A percentile compares a stretch with the other conserved stretches of the same genome.
Evolutionary conservation across 768 basidiomycete genomes (phyloP).

Genomic region (Russula sp.): DNA sequence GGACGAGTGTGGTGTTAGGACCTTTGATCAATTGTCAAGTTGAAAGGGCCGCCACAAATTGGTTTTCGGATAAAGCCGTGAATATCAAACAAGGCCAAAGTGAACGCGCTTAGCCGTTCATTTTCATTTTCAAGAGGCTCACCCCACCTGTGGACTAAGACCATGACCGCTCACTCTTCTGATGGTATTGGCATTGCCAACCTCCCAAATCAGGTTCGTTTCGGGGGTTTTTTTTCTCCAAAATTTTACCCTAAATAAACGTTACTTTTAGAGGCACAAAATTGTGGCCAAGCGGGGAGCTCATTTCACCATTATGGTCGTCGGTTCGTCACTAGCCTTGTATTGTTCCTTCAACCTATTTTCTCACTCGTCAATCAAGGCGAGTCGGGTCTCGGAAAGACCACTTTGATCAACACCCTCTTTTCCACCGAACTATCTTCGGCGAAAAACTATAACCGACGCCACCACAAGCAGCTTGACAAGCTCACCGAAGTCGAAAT

Average conservation of each 20-base stretch:
- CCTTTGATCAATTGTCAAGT: no score
- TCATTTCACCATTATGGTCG: slow-evolving; percentile 99
- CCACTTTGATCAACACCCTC: slow-evolving; percentile 96
- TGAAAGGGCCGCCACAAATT: background rate
- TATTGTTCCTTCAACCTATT: background rate
- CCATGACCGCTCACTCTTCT: slow-evolving; percentile 29
- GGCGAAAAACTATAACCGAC: slow-evolving; percentile 81
- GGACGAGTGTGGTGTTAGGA: background rate
- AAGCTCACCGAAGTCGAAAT: slow-evolving; percentile 98
- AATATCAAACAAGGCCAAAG: slow-evolving; percentile 7
- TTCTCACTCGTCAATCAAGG: slow-evolving; percentile 40
- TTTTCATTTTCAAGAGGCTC: background rate
- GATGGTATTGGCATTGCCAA: slow-evolving; percentile 94
- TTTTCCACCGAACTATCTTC: slow-evolving; percentile 96
- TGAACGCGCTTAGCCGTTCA: background rate
- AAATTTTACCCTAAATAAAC: slow-evolving; percentile 6
- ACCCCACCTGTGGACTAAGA: background rate
- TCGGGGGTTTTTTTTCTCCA: slow-evolving; percentile 24
- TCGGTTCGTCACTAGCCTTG: slow-evolving; percentile 56
- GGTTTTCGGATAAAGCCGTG: background rate
- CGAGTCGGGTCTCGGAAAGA: slow-evolving; percentile 96
- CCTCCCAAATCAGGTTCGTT: slow-evolving; percentile 87
- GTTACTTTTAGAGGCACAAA: slow-evolving; percentile 76
- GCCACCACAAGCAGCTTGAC: slow-evolving; percentile 95
- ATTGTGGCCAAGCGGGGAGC: slow-evolving; percentile 96